A percentile compares a stretch with the other conserved stretches of the same genome.
phyloP scores from a whole-genome alignment of 2,329 filamentous ascomycete genomes.

The Bipolaris oryzae region DNA sequence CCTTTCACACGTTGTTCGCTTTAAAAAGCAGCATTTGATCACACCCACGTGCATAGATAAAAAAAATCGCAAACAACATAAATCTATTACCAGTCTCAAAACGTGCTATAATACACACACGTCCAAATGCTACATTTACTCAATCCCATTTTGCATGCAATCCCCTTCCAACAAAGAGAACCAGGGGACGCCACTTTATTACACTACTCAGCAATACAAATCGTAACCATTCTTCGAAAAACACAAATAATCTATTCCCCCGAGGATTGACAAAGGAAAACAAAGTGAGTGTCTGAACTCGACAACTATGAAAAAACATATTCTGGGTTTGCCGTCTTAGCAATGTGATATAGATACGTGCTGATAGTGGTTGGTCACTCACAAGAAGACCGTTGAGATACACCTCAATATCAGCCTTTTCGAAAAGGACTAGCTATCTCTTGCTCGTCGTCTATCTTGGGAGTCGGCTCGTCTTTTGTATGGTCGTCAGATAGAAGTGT shows the following conservation, averaged over 20 bases:
- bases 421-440: slow-evolving; percentile 1
- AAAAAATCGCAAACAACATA: background rate
- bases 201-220: background rate
- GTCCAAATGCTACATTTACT: background rate
- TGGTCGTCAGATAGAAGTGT: background rate
- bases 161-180: background rate
- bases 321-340: slow-evolving; percentile 2
- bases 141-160: background rate
- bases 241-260: background rate
- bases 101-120: background rate
- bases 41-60: background rate
- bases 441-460: background rate
- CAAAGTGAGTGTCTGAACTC: background rate
- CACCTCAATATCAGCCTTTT: background rate
- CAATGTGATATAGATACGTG: background rate
- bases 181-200: background rate
- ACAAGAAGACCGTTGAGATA: background rate
- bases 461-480: background rate
- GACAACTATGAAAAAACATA: background rate
- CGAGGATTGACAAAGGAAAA: background rate
- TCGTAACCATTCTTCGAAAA: background rate
- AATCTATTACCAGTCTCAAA: slow-evolving; percentile 6
- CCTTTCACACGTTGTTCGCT: background rate
- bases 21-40: background rate
- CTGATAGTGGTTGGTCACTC: background rate